These are phyloP conservation scores for Aspergillus aculeatus DNA, from an alignment of 2,329 filamentous ascomycete genomes.

Conservation along the genomic window DNA sequence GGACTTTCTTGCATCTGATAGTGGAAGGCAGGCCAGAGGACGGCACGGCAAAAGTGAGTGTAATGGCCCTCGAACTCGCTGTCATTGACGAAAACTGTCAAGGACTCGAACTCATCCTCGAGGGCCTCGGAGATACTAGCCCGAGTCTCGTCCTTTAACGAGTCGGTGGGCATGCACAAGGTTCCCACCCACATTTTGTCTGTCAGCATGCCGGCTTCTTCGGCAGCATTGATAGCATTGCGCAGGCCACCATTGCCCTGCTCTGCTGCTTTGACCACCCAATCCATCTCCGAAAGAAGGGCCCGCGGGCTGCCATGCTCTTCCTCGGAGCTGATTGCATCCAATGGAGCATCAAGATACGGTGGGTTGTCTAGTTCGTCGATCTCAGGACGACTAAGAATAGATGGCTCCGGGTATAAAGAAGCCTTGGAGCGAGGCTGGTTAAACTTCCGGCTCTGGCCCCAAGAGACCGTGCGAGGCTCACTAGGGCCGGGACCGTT, in stretches of 20 bases:
- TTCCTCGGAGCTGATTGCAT: conserved; percentile 14
- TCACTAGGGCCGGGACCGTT: conserved; percentile 54
- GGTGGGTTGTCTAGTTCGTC: conserved; percentile 22
- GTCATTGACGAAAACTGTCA: conserved; percentile 82
- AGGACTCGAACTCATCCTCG: conserved; percentile 74
- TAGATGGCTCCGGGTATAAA: conserved; percentile 69
- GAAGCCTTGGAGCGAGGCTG: conserved; percentile 77
- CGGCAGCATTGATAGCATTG: conserved; percentile 80
- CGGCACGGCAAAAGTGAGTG: conserved; percentile 91
- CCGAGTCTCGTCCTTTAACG: conserved; percentile 70
- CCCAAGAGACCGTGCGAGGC: conserved; percentile 74
- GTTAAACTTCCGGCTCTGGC: conserved; percentile 61
- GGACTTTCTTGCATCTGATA: conserved; percentile 96
- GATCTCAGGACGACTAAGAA: conserved; percentile 55
- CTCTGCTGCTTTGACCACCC: conserved; percentile 78
- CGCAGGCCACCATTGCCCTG: conserved; percentile 89
- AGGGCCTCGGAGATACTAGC: conserved; percentile 79
- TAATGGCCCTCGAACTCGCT: conserved; percentile 94
- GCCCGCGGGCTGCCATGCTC: conserved; percentile 58
- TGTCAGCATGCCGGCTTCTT: conserved; percentile 63
- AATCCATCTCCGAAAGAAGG: conserved; percentile 69
- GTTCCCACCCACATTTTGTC: conserved; percentile 87
- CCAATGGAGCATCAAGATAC: conserved; percentile 19
- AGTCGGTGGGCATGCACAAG: conserved; percentile 88
- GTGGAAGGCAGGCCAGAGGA: conserved; percentile 94